Percentiles rank a stretch among this genome's conserved stretches.
Conservation (phyloP, 148 eudicot species). For the Hydrangea macrophylla region DNA sequence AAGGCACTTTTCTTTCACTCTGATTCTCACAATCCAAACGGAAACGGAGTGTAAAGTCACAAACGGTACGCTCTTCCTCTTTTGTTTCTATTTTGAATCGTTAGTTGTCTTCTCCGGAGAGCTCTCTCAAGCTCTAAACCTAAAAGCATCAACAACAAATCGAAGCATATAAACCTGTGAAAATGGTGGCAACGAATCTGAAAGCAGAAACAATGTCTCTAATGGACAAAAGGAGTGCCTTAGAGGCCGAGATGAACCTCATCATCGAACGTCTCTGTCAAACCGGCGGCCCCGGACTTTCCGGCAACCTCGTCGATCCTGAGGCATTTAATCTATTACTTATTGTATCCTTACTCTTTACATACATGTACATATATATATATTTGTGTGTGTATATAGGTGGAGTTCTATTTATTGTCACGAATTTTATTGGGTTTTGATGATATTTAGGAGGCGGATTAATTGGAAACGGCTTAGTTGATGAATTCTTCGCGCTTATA, state of each 20-base stretch:
- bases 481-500: neutral
- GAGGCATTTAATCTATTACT: slow-evolving; percentile 37
- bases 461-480: neutral
- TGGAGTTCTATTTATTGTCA: neutral
- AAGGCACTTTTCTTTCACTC: too few relatives aligned
- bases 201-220: slow-evolving; percentile 66
- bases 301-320: slow-evolving; percentile 70
- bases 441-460: neutral
- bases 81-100: too few relatives aligned
- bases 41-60: too few relatives aligned
- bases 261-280: slow-evolving; percentile 67
- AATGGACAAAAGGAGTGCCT: slow-evolving; percentile 58
- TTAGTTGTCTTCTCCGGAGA: too few relatives aligned
- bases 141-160: neutral
- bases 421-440: neutral
- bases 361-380: neutral
- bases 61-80: too few relatives aligned
- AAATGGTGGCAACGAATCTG: slow-evolving; percentile 82
- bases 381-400: neutral
- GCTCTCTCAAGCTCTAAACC: neutral
- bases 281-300: slow-evolving; percentile 75
- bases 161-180: too few relatives aligned
- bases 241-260: slow-evolving; percentile 68
- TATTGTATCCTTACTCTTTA: neutral
- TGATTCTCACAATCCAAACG: too few relatives aligned